Conservation (phyloP, 2,329 filamentous ascomycete genomes). For the Penicillium nordicum region DNA sequence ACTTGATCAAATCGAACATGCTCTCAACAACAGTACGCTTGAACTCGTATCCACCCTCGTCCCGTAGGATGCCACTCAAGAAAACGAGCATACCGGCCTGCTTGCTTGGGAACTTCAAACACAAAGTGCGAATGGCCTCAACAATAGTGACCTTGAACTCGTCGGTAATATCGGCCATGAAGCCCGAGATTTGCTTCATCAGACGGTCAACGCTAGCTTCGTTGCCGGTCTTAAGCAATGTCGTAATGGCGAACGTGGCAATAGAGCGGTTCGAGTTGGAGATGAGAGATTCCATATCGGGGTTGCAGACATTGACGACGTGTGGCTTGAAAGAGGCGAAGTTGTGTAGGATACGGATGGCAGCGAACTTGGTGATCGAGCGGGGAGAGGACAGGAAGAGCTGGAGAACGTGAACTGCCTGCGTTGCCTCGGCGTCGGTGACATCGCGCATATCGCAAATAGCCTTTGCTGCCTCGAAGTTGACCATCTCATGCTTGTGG, state of each 20-base stretch:
- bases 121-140: constrained; percentile 92
- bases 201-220: constrained; percentile 93
- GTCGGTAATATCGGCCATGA: constrained; percentile 98
- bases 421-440: constrained; percentile 82
- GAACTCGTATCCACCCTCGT: constrained; percentile 97
- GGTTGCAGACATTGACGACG: constrained; percentile 89
- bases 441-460: constrained; percentile 94
- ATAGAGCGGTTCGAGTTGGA: constrained; percentile 97
- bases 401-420: constrained; percentile 92
- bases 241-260: constrained; percentile 97
- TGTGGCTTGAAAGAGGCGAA: constrained; percentile 96
- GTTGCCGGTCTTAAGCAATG: constrained; percentile 95
- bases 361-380: constrained; percentile 94
- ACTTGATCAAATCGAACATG: constrained; percentile 99
- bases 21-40: constrained; percentile 97
- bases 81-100: constrained; percentile 97
- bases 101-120: constrained; percentile 96
- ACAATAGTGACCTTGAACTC: constrained; percentile 99
- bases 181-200: constrained; percentile 97
- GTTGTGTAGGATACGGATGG: constrained; percentile 91
- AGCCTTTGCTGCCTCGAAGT: constrained; percentile 97
- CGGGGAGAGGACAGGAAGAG: constrained; percentile 94
- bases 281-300: constrained; percentile 93
- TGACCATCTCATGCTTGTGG: constrained; percentile 99
- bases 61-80: constrained; percentile 91